Percentiles rank a stretch among this genome's conserved stretches.
Conservation (phyloP, 225 moss, liverwort and hornwort species). For the Lunularia cruciata region DNA sequence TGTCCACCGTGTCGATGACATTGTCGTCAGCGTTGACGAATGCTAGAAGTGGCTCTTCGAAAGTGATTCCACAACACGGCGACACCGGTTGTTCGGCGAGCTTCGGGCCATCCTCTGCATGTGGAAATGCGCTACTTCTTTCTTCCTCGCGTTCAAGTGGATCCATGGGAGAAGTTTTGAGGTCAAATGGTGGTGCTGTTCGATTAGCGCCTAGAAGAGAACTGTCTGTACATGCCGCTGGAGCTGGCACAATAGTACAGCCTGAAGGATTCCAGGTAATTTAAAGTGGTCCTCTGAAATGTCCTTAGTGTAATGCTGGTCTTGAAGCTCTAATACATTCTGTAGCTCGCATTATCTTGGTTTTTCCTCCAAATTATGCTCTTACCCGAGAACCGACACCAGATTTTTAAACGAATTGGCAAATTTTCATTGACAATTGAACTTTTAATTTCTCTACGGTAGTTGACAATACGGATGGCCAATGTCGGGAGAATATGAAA, state of each 20-base stretch:
- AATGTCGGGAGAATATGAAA: too few species aligned
- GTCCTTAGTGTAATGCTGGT: too few species aligned
- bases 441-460: too few species aligned
- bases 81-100: background rate
- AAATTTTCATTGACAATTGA: too few species aligned
- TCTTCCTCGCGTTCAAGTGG: slow-evolving; percentile 7
- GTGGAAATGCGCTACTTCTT: slow-evolving; percentile 1
- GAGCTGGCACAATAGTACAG: slow-evolving; percentile 25
- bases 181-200: background rate
- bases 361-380: too few species aligned
- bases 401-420: too few species aligned
- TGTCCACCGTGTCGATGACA: background rate
- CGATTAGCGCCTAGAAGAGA: background rate
- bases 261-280: slow-evolving; percentile 36
- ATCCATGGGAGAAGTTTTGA: slow-evolving; percentile 10
- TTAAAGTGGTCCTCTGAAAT: too few species aligned
- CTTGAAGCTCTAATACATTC: too few species aligned
- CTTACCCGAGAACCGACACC: too few species aligned
- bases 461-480: too few species aligned
- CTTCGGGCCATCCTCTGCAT: background rate
- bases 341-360: too few species aligned
- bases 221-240: background rate
- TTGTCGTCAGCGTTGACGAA: background rate
- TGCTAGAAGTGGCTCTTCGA: background rate
- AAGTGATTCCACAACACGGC: background rate